Evolutionary conservation across 495 filamentous ascomycete genomes (phyloP), one percentile per base, ranked within the genome.

Genomic region (Neurospora africana): DNA sequence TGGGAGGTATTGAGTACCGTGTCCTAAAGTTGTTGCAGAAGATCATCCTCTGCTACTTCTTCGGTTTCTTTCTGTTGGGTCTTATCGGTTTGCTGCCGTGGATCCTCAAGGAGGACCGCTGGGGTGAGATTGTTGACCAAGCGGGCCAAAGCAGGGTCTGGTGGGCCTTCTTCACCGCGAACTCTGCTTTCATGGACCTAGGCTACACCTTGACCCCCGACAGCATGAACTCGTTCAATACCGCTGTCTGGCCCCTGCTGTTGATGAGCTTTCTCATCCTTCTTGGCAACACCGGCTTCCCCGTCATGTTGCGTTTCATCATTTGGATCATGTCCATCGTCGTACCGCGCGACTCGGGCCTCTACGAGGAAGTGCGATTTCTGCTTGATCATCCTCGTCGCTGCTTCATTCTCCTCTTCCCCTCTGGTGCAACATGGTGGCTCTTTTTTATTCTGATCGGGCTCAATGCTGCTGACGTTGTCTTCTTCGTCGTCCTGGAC

Each of bases 1-100:
- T 98, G 15, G 94, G 94, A 4, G 94, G 94, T 15, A 97, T 98
- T 65, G 94, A 98, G 81, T 98, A 98, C 77, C 88, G 95, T 9
- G 91, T 94, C 0, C 81, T 98, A 58, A 97, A 97, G 79, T 93
- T 92, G 7, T 79, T 98, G 41, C 91, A 92, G 2, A 80, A 91
- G 58, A 89, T 97, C 35, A 83, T 97, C 68, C 88, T 90, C 3
- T 81, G 82, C 10, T 98, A 98, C 80, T 97, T 90, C 76, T 84
- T 91, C 72, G 84, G 87, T 19, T 94, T 95, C 74, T 90, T 91
- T 71, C 38, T 91, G 5, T 78, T 97, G n/a, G 93, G 91, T 0
- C 80, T 94, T 67, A 78, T 94, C 47, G 84, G 88, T 69, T 78
- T 95, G 23, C 70, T 92, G 4, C 91, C 92, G 0, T 99, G 94